Conservation (phyloP, 2,329 filamentous ascomycete species). For the Chrysoporthe austroafricana region DNA sequence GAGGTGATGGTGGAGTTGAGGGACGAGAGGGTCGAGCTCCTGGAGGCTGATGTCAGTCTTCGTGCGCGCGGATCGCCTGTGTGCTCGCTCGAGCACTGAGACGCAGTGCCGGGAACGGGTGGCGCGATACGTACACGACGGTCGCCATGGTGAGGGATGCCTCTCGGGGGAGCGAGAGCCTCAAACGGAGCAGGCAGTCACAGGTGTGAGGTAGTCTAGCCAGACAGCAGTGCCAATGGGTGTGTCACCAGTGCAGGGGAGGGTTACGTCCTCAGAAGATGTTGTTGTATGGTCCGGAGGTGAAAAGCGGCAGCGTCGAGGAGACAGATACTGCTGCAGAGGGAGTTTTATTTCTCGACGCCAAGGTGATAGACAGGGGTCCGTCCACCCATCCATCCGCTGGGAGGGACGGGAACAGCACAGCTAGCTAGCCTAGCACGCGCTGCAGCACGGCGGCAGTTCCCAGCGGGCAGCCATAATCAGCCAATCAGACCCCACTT, state of each 20-base stretch:
- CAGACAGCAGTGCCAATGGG: neutral
- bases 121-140: conserved; percentile 25
- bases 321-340: neutral
- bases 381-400: neutral
- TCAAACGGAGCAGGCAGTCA: neutral
- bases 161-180: conserved; percentile 16
- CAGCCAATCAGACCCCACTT: conserved; percentile 26
- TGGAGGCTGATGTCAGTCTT: conserved; percentile 19
- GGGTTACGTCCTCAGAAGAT: neutral
- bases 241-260: no score
- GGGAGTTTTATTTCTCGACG: neutral
- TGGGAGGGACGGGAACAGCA: neutral
- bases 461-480: conserved; percentile 1
- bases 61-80: neutral
- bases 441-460: neutral
- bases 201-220: neutral
- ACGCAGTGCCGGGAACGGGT: neutral
- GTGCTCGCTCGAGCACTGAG: neutral
- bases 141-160: conserved; percentile 23
- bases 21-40: conserved; percentile 29
- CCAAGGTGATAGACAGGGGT: conserved; percentile 4
- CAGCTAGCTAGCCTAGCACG: neutral
- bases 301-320: neutral
- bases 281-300: neutral
- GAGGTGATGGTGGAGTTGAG: conserved; percentile 56